These are phyloP conservation scores for Aspergillus pseudoterreus DNA, from an alignment of 2,329 filamentous ascomycete genomes.

Conservation along the genomic window DNA sequence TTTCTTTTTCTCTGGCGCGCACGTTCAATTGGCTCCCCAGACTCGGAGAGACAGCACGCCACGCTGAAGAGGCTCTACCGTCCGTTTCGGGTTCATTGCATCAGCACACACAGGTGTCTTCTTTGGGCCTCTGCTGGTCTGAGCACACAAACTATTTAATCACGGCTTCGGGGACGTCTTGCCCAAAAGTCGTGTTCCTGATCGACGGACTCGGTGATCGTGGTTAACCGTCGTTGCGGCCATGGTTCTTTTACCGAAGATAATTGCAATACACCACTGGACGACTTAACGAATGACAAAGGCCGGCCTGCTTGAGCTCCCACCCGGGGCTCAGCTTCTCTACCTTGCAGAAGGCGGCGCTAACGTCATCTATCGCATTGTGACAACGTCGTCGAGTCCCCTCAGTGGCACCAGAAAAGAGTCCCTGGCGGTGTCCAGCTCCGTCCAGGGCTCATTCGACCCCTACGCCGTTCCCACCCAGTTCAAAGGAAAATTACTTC, in stretches of 20 bases:
- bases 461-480: conserved; percentile 15
- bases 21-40: conserved; percentile 10
- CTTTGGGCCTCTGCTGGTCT: conserved; percentile 8
- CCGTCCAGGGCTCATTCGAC: conserved; percentile 16
- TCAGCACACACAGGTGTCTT: conserved; percentile 8
- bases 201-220: conserved; percentile 1
- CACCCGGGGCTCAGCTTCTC: conserved; percentile 29
- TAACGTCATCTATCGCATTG: conserved; percentile 68
- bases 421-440: conserved; percentile 10
- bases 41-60: conserved; percentile 4
- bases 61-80: conserved; percentile 5
- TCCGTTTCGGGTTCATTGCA: conserved; percentile 11
- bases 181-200: conserved; percentile 1
- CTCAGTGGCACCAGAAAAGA: conserved; percentile 25
- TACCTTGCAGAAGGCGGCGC: conserved; percentile 68
- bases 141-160: conserved; percentile 12
- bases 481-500: conserved; percentile 51
- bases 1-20: conserved; percentile 4
- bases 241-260: conserved; percentile 14
- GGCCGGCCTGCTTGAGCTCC: conserved; percentile 32
- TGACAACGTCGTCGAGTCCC: conserved; percentile 32
- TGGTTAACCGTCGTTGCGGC: conserved; percentile 11
- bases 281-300: conserved; percentile 30
- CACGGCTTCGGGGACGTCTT: background rate
- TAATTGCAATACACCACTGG: conserved; percentile 6